phyloP scores from a whole-genome alignment of 306 rosid genomes.

The Trifolium pratense region DNA sequence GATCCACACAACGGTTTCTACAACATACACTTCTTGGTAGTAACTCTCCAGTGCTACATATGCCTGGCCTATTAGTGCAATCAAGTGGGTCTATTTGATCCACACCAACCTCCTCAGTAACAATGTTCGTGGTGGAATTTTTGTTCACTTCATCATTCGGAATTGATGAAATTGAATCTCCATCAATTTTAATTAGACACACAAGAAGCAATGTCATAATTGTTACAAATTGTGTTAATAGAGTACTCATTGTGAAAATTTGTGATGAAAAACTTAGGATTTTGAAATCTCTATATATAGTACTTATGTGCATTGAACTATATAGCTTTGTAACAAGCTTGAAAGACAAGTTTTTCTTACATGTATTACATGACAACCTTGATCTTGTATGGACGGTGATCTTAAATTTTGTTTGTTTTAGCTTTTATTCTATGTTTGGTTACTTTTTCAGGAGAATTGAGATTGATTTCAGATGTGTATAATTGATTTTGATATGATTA shows the following conservation, averaged over 20 bases:
- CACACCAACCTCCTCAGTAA: not conserved
- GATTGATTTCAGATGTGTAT: no score
- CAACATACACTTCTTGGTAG: conserved; percentile 17
- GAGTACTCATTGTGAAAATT: conserved; percentile 30
- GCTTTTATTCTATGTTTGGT: no score
- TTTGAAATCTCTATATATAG: conserved; percentile 4
- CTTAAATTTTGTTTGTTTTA: no score
- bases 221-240: conserved; percentile 6
- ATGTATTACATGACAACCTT: no score
- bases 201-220: conserved; percentile 33
- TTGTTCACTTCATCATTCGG: not conserved
- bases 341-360: no score
- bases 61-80: conserved; percentile 47
- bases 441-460: no score
- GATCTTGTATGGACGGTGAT: no score
- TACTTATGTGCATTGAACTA: not conserved
- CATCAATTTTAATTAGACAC: conserved; percentile 29
- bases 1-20: conserved; percentile 53
- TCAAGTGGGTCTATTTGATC: conserved; percentile 18
- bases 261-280: no score
- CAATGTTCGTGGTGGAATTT: conserved; percentile 16
- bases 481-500: no score
- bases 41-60: conserved; percentile 45
- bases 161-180: not conserved
- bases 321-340: not conserved